Conservation (phyloP, 2,329 filamentous ascomycete species). For the Colletotrichum chlorophyti region DNA sequence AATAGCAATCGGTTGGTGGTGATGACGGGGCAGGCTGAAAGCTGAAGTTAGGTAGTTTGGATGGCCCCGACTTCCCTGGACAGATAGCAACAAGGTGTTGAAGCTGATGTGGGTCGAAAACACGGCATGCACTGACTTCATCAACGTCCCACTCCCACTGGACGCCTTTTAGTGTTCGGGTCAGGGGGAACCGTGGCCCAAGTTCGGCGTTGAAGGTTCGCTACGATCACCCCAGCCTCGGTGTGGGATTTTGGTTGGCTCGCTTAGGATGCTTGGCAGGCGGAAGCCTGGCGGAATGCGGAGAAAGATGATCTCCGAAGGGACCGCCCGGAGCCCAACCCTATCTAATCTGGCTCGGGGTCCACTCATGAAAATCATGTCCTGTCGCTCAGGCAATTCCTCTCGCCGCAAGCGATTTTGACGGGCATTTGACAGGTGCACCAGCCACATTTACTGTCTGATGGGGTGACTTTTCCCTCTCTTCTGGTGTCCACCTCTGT, state of each 20-base stretch:
- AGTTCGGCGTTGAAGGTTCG: slow-evolving; percentile 21
- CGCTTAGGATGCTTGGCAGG: neutral
- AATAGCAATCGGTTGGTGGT: neutral
- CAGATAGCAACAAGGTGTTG: slow-evolving; percentile 19
- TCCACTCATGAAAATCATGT: neutral
- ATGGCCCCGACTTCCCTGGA: slow-evolving; percentile 24
- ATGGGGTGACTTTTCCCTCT: no score
- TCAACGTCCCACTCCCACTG: slow-evolving; percentile 18
- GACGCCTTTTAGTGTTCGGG: no score
- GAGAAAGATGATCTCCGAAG: slow-evolving; percentile 22
- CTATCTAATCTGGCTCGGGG: slow-evolving; percentile 21
- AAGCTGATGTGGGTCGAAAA: slow-evolving; percentile 28
- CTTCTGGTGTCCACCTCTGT: no score
- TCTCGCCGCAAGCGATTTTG: no score
- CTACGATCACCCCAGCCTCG: neutral
- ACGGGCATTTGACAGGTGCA: no score
- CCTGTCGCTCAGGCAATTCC: no score
- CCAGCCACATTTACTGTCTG: neutral
- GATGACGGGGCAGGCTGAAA: no score
- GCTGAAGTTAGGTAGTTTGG: neutral
- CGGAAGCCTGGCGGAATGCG: slow-evolving; percentile 4
- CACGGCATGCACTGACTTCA: slow-evolving; percentile 29
- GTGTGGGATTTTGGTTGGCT: neutral
- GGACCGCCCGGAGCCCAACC: neutral
- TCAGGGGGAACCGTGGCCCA: slow-evolving; percentile 16